Evolutionary conservation across 805 yeast species (phyloP).

Genomic region (Yarrowia sp.): DNA sequence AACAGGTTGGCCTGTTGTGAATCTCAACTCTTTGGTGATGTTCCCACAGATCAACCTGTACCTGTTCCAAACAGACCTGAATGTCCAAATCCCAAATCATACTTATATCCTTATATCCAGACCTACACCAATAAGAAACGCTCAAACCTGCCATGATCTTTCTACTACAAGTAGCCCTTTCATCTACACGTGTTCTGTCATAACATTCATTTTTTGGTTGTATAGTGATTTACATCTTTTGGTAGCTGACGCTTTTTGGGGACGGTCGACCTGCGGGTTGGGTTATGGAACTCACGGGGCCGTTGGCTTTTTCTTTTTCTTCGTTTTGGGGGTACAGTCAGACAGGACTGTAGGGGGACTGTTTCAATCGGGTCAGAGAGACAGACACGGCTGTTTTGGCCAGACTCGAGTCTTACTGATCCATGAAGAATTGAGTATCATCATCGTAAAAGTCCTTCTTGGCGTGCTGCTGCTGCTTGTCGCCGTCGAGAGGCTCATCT

Average conservation of each 20-base stretch:
- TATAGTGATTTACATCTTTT: constrained; percentile 36
- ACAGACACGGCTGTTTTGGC: too few species aligned
- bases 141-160: too few species aligned
- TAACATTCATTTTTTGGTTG: constrained; percentile 35
- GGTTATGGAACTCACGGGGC: constrained; percentile 25
- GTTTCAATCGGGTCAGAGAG: too few species aligned
- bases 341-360: too few species aligned
- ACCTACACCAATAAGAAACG: too few species aligned
- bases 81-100: too few species aligned
- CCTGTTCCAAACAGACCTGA: too few species aligned
- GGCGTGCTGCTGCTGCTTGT: constrained; percentile 5
- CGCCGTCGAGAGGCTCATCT: constrained; percentile 22
- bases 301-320: not conserved
- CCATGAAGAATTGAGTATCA: constrained; percentile 40
- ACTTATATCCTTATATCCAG: too few species aligned
- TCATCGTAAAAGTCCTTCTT: constrained; percentile 38
- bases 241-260: constrained; percentile 35
- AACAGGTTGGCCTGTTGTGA: too few species aligned
- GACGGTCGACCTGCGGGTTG: constrained; percentile 18
- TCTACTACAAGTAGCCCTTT: too few species aligned
- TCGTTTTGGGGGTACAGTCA: not conserved
- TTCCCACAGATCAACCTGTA: too few species aligned
- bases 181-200: not conserved
- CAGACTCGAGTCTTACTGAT: constrained; percentile 10
- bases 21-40: too few species aligned